Percentiles rank a stretch among this genome's conserved stretches.
phyloP scores from a whole-genome alignment of 1,139 yeast species.

The Suhomyces bolitotheri region DNA sequence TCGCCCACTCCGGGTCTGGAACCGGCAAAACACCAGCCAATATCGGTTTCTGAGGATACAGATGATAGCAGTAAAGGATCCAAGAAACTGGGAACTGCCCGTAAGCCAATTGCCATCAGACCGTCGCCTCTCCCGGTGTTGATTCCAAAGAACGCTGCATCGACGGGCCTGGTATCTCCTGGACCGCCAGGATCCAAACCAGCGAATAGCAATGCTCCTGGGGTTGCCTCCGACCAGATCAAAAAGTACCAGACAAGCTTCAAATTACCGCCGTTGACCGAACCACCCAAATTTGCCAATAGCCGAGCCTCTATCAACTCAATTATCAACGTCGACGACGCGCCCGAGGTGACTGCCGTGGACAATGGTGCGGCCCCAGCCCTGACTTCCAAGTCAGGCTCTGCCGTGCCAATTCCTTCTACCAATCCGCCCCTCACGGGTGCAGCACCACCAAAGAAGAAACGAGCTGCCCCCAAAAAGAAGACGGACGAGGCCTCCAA shows the following conservation, averaged over 20 bases:
- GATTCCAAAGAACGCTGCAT: slow-evolving; percentile 11
- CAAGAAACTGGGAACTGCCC: slow-evolving; percentile 5
- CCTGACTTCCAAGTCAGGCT: slow-evolving; percentile 1
- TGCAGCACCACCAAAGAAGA: slow-evolving; percentile 15
- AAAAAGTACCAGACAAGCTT: slow-evolving; percentile 37
- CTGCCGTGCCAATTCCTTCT: slow-evolving; percentile 1
- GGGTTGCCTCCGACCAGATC: slow-evolving; percentile 25
- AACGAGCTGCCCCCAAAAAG: slow-evolving; percentile 18
- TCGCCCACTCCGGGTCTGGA: slow-evolving; percentile 5
- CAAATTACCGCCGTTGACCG: slow-evolving; percentile 8
- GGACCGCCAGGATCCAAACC: slow-evolving; percentile 3
- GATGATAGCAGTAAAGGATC: background rate
- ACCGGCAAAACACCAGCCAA: slow-evolving; percentile 1
- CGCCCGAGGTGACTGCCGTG: slow-evolving; percentile 15
- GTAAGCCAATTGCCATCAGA: slow-evolving; percentile 12
- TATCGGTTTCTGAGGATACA: slow-evolving; percentile 10
- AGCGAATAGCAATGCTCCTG: background rate
- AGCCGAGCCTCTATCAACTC: slow-evolving; percentile 41
- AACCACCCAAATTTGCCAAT: slow-evolving; percentile 12
- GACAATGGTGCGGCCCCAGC: slow-evolving; percentile 2
- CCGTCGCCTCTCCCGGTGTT: slow-evolving; percentile 15
- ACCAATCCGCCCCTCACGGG: slow-evolving; percentile 5
- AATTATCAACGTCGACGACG: slow-evolving; percentile 39
- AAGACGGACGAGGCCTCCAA: slow-evolving; percentile 17
- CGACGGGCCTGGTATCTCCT: slow-evolving; percentile 8